Base-by-base conservation (phyloP, 2,329 filamentous ascomycete species). In the Neofusicoccum parvum region DNA sequence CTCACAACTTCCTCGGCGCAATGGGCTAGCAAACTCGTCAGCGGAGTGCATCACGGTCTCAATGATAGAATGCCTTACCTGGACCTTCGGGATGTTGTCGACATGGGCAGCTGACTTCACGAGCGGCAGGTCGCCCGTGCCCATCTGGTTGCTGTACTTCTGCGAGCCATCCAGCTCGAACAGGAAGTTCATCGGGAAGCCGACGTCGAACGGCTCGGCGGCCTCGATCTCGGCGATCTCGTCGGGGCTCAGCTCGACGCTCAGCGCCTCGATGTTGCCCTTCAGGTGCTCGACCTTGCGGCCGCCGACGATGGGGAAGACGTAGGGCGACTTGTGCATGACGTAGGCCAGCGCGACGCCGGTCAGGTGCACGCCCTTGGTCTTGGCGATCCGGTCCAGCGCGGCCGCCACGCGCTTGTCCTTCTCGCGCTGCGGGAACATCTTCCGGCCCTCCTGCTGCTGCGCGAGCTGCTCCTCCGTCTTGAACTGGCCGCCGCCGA, bases 231-330 rank as follows among this genome's bases (percentile, higher is more conserved):
- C 84, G 41, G 85, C 77, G 27, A 94, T 85, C 50, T 94, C 88
- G 66, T 89, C 82, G 0, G 81, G 74, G 0, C 79, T 84, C 39
- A 94, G 79, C 64, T 83, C 78, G 46, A 92, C 78, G 1, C 80
- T 81, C 43, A 94, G 80, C 0, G 89, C 88, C 70, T 89, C 85
- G 68, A 92, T 90, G 71, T 92, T 92, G 65, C 82, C 83, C 72
- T 88, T 85, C 46, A 94, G 79, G 72, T 93, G 90, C 59, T 89
- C 86, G 7, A 91, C 76, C 70, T 88, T 92, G 9, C 90, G 83
- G 0, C 88, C 88, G 11, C 90, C 90, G 4, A 92, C 81, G 45
- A 93, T 87, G 0, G 91, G 91, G 72, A 91, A 92, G 14, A 92
- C 88, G 70, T 91, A 87, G 0, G 89, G 86, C 0, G 88, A 81